Percentiles rank a stretch among this genome's conserved stretches.
Evolutionary conservation across 306 rosid species (phyloP).

Genomic region (Prunus armeniaca): DNA sequence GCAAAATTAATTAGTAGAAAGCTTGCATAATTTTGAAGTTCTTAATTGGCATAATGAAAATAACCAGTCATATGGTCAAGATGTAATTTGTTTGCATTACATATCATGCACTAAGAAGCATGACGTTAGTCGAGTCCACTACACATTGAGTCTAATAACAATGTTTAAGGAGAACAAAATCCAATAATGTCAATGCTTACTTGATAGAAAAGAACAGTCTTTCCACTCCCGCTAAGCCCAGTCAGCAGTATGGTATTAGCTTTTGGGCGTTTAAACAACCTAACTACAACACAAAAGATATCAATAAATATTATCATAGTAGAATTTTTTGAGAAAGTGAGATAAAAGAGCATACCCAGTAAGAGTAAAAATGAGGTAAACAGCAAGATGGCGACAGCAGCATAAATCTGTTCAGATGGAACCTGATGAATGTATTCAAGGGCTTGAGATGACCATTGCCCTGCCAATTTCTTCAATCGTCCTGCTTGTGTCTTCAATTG

Average conservation of each 20-base stretch:
- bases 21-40: not conserved
- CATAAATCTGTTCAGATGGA: conserved; percentile 64
- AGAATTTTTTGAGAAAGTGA: too few species aligned
- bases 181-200: conserved; percentile 27
- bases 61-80: too few species aligned
- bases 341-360: conserved; percentile 25
- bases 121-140: too few species aligned
- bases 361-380: conserved; percentile 50
- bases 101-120: too few species aligned
- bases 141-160: too few species aligned
- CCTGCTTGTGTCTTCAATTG: conserved; percentile 48
- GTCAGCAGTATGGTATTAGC: conserved; percentile 67
- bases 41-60: not conserved
- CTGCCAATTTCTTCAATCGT: not conserved
- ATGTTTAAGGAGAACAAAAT: not conserved
- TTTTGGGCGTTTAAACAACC: conserved; percentile 63
- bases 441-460: conserved; percentile 6
- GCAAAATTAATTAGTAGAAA: not conserved
- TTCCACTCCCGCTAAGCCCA: conserved; percentile 83
- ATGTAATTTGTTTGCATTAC: too few species aligned
- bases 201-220: conserved; percentile 79
- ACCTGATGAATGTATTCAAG: conserved; percentile 38
- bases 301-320: not conserved
- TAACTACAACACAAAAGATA: conserved; percentile 41
- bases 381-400: conserved; percentile 44